A percentile compares a stretch with the other conserved stretches of the same genome.
Conservation (phyloP, 2,329 filamentous ascomycete genomes). For the Whalleya microplaca region DNA sequence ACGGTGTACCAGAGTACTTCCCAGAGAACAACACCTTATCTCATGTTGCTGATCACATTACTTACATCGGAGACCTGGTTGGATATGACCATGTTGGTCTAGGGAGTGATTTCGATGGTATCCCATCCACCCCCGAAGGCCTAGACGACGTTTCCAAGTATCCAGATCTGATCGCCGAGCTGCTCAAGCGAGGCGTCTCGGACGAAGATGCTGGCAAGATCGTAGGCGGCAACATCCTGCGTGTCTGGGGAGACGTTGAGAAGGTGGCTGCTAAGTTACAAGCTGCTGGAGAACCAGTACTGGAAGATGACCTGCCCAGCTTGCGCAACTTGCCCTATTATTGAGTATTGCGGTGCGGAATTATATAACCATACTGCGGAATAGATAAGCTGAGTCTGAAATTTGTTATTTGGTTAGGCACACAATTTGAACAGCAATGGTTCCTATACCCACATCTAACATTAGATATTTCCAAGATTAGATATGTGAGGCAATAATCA, state of each 20-base stretch:
- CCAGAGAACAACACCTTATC: constrained; percentile 72
- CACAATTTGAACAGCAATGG: too few species aligned
- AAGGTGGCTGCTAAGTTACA: constrained; percentile 70
- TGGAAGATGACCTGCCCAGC: constrained; percentile 56
- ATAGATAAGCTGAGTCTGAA: too few species aligned
- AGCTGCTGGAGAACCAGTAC: constrained; percentile 51
- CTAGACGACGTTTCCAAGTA: constrained; percentile 86
- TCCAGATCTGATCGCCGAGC: constrained; percentile 74
- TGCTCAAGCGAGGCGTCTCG: constrained; percentile 73
- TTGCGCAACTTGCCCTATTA: constrained; percentile 10
- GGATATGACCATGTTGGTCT: constrained; percentile 88
- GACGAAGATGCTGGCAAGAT: constrained; percentile 76
- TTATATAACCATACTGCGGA: too few species aligned
- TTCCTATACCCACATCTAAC: too few species aligned
- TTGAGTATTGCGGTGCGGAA: too few species aligned
- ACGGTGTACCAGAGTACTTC: constrained; percentile 70
- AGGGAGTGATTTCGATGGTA: constrained; percentile 89
- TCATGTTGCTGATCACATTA: constrained; percentile 80
- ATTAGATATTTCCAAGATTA: too few species aligned
- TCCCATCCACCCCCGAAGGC: constrained; percentile 67
- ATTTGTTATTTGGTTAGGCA: too few species aligned
- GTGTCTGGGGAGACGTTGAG: constrained; percentile 84
- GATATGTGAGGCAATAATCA: too few species aligned
- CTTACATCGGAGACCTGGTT: constrained; percentile 79
- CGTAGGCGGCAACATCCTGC: constrained; percentile 77